Base-by-base conservation (phyloP, 139 green algal species). In the Coelastrella sp. region DNA sequence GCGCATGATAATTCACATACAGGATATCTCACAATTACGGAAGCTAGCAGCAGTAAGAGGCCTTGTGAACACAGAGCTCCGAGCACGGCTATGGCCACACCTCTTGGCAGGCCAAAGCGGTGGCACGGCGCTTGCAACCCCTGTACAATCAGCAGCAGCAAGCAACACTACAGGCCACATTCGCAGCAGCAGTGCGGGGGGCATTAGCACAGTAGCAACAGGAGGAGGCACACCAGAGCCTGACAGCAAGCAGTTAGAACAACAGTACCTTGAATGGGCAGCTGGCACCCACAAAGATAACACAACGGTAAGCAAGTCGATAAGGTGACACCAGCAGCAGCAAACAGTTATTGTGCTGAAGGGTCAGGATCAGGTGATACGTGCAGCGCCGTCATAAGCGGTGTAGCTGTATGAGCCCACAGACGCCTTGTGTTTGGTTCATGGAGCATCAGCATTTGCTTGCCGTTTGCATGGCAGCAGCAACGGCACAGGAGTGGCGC, bases 41-140 rank as follows among this genome's bases (percentile, higher is more conserved):
- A 95, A 96, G 72, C 60, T 98, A 9, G 94, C 94, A 19, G 95
- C 93, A 6, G 94, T 95, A 0, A 85, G 95, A 8, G 96, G 96
- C 56, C 93, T 98, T 15, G 95, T 97, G 19, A 97, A 94, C 87
- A 84, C 92, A 74, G 88, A 94, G 90, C 91, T 97, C 74, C 93
- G 96, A 1, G 84, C 87, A 0, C 90, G 93, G 7, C 93, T 95
- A 22, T 98, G 96, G 96, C 96, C 24, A 7, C 14, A 15, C 70
- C 11, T 84, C 20, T 11, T 78, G 85, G 57, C 74, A 79, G 65
- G 78, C 73, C 35, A 81, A 24, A 11, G 19, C 25, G 8, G 7
- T 15, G n/a, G 15, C 14, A 20, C 57, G 24, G 58, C 35, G 57
- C 75, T 70, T 82, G 74, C 56, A 78, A 24, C 25, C 8, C 59